Conservation (phyloP, 352 stramenopile species). For the Phytophthora macrochlamydospora region DNA sequence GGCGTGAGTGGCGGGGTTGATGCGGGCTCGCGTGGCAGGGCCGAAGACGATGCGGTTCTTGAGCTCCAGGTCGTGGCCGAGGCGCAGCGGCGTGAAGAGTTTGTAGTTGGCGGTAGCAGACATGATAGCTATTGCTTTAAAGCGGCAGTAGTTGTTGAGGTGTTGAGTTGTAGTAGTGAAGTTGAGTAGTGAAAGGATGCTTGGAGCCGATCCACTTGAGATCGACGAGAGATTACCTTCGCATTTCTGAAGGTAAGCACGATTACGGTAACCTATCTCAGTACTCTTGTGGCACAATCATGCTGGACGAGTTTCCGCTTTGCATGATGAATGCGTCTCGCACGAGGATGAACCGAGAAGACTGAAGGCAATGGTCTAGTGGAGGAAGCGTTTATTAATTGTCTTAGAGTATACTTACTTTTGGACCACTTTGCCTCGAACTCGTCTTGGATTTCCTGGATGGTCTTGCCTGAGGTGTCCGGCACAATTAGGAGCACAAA, state of each 20-base stretch:
- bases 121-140: slow-evolving; percentile 10
- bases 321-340: no score
- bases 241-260: background rate
- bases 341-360: no score
- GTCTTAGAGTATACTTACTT: background rate
- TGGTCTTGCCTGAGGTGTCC: slow-evolving; percentile 55
- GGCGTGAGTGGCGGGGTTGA: slow-evolving; percentile 17
- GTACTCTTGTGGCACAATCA: slow-evolving; percentile 2
- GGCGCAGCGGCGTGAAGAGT: slow-evolving; percentile 38
- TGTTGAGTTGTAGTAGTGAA: slow-evolving; percentile 2
- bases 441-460: slow-evolving; percentile 47
- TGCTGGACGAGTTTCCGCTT: no score
- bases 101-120: slow-evolving; percentile 30
- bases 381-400: no score
- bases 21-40: slow-evolving; percentile 42
- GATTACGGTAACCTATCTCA: slow-evolving; percentile 2
- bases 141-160: background rate
- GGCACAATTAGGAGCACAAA: slow-evolving; percentile 44
- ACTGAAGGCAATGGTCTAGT: no score
- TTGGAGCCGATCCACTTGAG: no score
- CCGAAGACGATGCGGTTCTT: slow-evolving; percentile 55
- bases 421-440: slow-evolving; percentile 15
- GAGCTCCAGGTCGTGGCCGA: slow-evolving; percentile 33
- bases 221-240: background rate
- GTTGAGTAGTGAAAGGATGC: slow-evolving; percentile 14